Conservation (phyloP, 1,284 basidiomycete species). For the Ceratobasidium sp. region DNA sequence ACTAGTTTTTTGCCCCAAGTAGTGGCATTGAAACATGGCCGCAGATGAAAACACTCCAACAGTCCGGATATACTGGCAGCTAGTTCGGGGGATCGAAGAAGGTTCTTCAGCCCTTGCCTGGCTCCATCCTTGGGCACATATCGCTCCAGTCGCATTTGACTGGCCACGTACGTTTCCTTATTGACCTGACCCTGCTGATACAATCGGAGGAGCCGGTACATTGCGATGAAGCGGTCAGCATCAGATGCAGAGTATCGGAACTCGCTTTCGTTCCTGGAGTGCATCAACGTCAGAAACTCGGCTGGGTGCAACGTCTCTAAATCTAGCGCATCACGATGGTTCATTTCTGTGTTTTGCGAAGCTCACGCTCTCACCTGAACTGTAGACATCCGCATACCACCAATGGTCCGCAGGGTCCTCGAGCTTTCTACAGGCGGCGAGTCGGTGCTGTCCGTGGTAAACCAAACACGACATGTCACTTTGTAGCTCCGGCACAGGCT, state of each 20-base stretch:
- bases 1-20: conserved; percentile 19
- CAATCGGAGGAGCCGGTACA: not conserved
- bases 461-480: not conserved
- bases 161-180: not conserved
- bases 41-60: not conserved
- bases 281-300: conserved; percentile 23
- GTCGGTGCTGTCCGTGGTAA: conserved; percentile 6
- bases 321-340: not conserved
- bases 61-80: not conserved
- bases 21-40: not conserved
- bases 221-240: conserved; percentile 4
- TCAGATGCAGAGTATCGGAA: not conserved
- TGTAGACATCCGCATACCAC: conserved; percentile 13
- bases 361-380: not conserved
- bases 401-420: conserved; percentile 2
- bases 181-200: not conserved
- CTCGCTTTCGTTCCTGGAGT: conserved; percentile 5
- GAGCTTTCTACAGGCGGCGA: not conserved
- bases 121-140: not conserved
- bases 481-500: not conserved
- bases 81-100: not conserved
- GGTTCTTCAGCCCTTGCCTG: conserved; percentile 1
- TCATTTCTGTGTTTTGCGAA: no score
- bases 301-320: not conserved
- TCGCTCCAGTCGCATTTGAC: not conserved